Conservation (phyloP, 2,329 filamentous ascomycete genomes). For the Chrysosporium keratinophilum region DNA sequence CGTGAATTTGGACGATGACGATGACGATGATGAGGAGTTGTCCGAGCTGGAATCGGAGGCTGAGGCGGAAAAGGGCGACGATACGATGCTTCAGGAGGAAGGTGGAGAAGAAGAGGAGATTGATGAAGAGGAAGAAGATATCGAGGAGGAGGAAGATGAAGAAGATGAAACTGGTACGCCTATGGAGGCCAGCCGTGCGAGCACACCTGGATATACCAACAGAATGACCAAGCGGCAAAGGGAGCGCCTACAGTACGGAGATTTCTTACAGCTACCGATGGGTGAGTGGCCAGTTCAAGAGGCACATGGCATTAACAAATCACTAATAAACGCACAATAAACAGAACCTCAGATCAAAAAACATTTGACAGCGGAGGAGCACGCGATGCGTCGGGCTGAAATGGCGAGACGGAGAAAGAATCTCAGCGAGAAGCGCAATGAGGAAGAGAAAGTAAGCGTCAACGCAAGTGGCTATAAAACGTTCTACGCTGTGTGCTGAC, state of each 20-base stretch:
- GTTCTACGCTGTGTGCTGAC: background rate
- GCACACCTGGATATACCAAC: slow-evolving; percentile 50
- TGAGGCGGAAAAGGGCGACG: slow-evolving; percentile 42
- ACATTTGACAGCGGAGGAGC: slow-evolving; percentile 61
- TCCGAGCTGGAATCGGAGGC: slow-evolving; percentile 40
- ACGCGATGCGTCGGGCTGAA: slow-evolving; percentile 61
- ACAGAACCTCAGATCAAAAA: slow-evolving; percentile 61
- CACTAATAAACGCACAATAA: background rate
- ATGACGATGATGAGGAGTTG: slow-evolving; percentile 44
- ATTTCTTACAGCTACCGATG: slow-evolving; percentile 47
- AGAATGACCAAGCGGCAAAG: slow-evolving; percentile 61
- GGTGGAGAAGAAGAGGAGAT: slow-evolving; percentile 26
- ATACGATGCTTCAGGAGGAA: slow-evolving; percentile 34
- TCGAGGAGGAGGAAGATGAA: slow-evolving; percentile 35
- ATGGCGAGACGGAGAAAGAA: slow-evolving; percentile 66
- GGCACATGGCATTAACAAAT: background rate
- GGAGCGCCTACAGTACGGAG: slow-evolving; percentile 46
- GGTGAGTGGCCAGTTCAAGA: slow-evolving; percentile 27
- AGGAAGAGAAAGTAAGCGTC: slow-evolving; percentile 57
- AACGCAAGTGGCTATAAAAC: background rate
- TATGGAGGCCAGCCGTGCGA: slow-evolving; percentile 43
- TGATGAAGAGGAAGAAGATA: slow-evolving; percentile 29
- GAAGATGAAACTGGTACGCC: slow-evolving; percentile 36
- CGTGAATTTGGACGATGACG: slow-evolving; percentile 38
- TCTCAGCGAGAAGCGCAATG: slow-evolving; percentile 64